phyloP scores from a whole-genome alignment of 1,139 yeast genomes.

The Diutina siamensis region DNA sequence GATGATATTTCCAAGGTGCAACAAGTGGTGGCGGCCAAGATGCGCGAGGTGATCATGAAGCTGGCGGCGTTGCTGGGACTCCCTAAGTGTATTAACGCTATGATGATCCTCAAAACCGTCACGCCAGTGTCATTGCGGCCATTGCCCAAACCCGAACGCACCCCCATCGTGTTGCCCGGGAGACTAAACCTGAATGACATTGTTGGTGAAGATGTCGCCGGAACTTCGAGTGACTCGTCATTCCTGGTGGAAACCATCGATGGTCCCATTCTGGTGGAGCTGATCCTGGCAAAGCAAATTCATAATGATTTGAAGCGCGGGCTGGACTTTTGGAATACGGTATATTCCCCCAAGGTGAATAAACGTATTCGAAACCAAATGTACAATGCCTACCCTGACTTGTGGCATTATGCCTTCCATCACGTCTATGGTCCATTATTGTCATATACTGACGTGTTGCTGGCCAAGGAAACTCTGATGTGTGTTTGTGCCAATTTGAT shows the following conservation, averaged over 20 bases:
- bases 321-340: conserved; percentile 56
- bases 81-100: conserved; percentile 74
- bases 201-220: conserved; percentile 30
- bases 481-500: conserved; percentile 71
- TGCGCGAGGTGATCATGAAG: conserved; percentile 70
- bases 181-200: conserved; percentile 26
- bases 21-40: conserved; percentile 37
- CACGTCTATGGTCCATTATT: conserved; percentile 72
- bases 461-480: conserved; percentile 62
- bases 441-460: conserved; percentile 52
- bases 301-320: conserved; percentile 37
- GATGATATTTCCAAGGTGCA: conserved; percentile 30
- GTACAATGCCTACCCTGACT: conserved; percentile 70
- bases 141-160: conserved; percentile 19
- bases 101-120: conserved; percentile 50
- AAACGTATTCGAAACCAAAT: conserved; percentile 56
- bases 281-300: conserved; percentile 20
- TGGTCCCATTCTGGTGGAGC: conserved; percentile 27
- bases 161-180: conserved; percentile 23
- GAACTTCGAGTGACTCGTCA: conserved; percentile 22
- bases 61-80: conserved; percentile 71
- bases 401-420: conserved; percentile 62
- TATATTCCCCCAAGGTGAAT: conserved; percentile 58
- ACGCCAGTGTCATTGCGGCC: conserved; percentile 45
- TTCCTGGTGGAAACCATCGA: conserved; percentile 22